Conservation (phyloP, 2,329 filamentous ascomycete species). For the Pseudogymnoascus sp. region DNA sequence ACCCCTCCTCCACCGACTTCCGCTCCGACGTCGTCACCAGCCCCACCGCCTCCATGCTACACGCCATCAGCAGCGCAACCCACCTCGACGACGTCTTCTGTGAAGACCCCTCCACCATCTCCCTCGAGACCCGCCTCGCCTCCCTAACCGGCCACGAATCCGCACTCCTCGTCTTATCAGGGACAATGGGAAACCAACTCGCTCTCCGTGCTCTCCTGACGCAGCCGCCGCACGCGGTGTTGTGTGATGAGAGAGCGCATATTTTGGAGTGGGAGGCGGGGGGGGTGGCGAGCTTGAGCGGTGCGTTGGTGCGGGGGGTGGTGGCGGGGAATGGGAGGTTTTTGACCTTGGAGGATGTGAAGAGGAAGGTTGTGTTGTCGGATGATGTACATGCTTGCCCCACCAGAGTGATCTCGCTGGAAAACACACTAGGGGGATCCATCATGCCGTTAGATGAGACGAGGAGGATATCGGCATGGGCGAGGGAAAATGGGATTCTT, state of each 20-base stretch:
- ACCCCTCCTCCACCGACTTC: constrained; percentile 28
- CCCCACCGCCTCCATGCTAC: constrained; percentile 73
- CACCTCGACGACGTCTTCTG: constrained; percentile 77
- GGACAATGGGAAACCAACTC: constrained; percentile 92
- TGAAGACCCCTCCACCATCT: constrained; percentile 71
- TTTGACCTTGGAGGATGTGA: constrained; percentile 46
- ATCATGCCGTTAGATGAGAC: constrained; percentile 70
- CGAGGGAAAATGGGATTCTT: constrained; percentile 52
- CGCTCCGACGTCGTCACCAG: constrained; percentile 60
- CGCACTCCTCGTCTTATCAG: constrained; percentile 73
- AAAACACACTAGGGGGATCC: constrained; percentile 77
- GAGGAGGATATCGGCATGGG: constrained; percentile 62
- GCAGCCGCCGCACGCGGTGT: constrained; percentile 70
- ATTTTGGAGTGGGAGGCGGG: constrained; percentile 62
- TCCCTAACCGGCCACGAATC: constrained; percentile 66
- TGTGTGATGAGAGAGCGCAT: constrained; percentile 73
- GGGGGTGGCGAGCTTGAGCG: constrained; percentile 60
- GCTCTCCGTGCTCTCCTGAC: constrained; percentile 68
- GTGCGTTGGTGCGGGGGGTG: constrained; percentile 61
- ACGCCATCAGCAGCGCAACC: constrained; percentile 64
- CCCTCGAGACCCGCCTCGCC: constrained; percentile 68
- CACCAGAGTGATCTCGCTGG: constrained; percentile 71
- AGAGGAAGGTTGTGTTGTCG: constrained; percentile 53
- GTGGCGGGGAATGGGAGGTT: constrained; percentile 62
- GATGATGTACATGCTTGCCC: constrained; percentile 72